phyloP scores from a whole-genome alignment of 768 basidiomycete genomes.

The Neoboletus subvelutipes region DNA sequence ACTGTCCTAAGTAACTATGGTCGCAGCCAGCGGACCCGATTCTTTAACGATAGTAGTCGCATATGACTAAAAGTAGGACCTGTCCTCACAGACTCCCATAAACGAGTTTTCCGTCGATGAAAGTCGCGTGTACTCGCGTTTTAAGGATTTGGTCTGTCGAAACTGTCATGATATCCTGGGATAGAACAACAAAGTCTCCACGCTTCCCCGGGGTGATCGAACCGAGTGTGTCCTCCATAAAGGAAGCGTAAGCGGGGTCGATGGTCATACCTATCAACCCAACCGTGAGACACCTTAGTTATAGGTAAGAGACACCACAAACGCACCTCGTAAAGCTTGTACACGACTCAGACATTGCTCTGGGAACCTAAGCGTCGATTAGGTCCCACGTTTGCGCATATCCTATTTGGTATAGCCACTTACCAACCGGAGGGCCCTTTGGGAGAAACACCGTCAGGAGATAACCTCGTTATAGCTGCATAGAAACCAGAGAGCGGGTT shows the following conservation, averaged over 20 bases:
- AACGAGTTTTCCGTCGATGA: slow-evolving; percentile 67
- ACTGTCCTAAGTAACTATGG: neutral
- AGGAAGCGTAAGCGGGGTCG: slow-evolving; percentile 84
- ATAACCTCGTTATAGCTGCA: slow-evolving; percentile 80
- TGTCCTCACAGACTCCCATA: slow-evolving; percentile 40
- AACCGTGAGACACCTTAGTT: neutral
- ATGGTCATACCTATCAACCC: slow-evolving; percentile 73
- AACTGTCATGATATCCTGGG: slow-evolving; percentile 77
- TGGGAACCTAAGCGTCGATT: slow-evolving; percentile 61
- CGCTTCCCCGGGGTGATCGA: slow-evolving; percentile 74
- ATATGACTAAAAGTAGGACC: neutral
- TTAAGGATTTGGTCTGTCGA: slow-evolving; percentile 56
- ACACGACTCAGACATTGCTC: slow-evolving; percentile 71
- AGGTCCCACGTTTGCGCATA: too few species aligned
- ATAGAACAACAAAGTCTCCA: slow-evolving; percentile 85
- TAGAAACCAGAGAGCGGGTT: slow-evolving; percentile 86
- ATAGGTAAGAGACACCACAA: neutral
- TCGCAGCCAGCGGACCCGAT: neutral
- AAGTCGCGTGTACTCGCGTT: slow-evolving; percentile 70
- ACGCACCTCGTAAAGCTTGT: slow-evolving; percentile 71
- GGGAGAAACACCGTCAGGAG: slow-evolving; percentile 69
- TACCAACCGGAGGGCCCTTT: slow-evolving; percentile 85
- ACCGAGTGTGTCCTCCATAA: slow-evolving; percentile 72
- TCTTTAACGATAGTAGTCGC: neutral
- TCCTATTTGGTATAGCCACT: slow-evolving; percentile 16